These are phyloP conservation scores for Cochlearia excelsa DNA, from an alignment of 345 rosid genomes.

Conservation along the genomic window DNA sequence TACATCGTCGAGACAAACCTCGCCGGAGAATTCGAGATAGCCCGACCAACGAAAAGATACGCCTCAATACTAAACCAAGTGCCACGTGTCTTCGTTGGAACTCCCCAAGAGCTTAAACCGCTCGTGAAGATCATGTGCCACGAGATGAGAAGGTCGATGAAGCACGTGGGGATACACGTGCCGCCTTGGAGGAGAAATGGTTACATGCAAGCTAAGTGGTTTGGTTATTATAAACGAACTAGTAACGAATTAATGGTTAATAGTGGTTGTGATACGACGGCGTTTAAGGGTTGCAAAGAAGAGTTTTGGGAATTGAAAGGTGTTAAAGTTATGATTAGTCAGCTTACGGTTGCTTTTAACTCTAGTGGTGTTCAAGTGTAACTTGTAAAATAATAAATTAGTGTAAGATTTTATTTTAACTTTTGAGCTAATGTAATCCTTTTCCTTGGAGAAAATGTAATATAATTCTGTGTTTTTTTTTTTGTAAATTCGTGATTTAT, in stretches of 20 bases:
- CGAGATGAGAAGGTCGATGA: conserved; percentile 57
- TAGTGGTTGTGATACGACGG: not conserved
- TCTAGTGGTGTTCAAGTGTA: conserved; percentile 21
- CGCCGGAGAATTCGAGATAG: conserved; percentile 57
- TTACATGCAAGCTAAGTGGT: conserved; percentile 84
- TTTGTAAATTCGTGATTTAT: not conserved
- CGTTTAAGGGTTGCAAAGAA: conserved; percentile 31
- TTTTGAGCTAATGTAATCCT: not conserved
- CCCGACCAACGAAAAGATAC: conserved; percentile 57
- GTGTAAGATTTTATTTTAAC: not conserved
- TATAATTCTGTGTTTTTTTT: not conserved
- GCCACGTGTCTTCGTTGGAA: conserved; percentile 57
- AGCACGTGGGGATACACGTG: conserved; percentile 41
- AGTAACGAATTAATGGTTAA: conserved; percentile 19
- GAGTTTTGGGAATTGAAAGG: conserved; percentile 18
- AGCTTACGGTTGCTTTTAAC: conserved; percentile 29
- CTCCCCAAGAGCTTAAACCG: conserved; percentile 48
- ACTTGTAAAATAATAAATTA: not conserved
- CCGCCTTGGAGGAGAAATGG: conserved; percentile 86
- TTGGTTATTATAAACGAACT: conserved; percentile 52
- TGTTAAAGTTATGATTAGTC: conserved; percentile 24
- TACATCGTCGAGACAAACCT: conserved; percentile 59
- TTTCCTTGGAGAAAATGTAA: not conserved
- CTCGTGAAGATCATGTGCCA: conserved; percentile 59
- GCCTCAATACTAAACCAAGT: conserved; percentile 39